These are phyloP conservation scores for Gossypium sturtianum DNA, from an alignment of 345 rosid species.

Conservation along the genomic window DNA sequence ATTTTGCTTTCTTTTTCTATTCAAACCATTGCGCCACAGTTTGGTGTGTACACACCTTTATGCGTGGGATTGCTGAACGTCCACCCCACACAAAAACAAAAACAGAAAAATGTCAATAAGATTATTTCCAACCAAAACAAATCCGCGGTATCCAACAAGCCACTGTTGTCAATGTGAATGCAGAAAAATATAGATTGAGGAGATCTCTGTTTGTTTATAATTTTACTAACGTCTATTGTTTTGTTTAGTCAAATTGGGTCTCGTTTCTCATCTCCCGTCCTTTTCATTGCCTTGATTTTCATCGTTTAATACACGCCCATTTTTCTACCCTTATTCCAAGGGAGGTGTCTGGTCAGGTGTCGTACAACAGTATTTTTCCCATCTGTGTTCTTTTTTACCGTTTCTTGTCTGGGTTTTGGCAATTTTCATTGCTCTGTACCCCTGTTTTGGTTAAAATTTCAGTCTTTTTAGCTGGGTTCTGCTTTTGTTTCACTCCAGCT, in stretches of 20 bases:
- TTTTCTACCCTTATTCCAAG: background rate
- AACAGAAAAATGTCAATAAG: no score
- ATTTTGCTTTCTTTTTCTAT: background rate
- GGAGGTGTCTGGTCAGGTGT: background rate
- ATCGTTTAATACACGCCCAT: constrained; percentile 12
- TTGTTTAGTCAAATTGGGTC: background rate
- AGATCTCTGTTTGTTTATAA: background rate
- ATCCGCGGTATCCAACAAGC: no score
- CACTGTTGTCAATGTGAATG: background rate
- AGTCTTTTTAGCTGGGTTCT: background rate
- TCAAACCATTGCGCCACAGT: background rate
- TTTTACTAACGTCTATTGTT: background rate
- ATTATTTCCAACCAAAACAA: no score
- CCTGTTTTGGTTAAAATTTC: background rate
- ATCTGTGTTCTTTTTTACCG: background rate
- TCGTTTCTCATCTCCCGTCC: constrained; percentile 7
- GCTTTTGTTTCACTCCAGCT: background rate
- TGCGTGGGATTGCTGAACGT: background rate
- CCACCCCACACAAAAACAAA: no score
- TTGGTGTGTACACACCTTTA: no score
- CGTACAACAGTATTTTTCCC: background rate
- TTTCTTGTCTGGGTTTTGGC: background rate
- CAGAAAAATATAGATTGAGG: background rate
- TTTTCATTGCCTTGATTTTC: constrained; percentile 13
- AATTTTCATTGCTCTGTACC: background rate